Evolutionary conservation across 345 rosid genomes (phyloP), one percentile per base, ranked within the genome.

Genomic region (Corchorus capsularis): DNA sequence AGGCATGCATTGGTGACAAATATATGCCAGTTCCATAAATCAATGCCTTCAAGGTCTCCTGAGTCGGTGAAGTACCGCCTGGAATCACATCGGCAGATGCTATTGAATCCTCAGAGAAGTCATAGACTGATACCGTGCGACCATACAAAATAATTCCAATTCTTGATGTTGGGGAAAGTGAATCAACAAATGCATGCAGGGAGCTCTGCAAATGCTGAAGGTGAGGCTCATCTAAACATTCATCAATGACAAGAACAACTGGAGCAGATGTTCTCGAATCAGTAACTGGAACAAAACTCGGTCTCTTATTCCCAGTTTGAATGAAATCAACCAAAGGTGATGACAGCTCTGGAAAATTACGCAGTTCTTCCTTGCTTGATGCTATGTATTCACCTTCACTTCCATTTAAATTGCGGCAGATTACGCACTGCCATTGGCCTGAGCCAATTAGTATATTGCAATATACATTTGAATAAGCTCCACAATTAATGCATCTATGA

Each of bases 31-130:
- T 91, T 77, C 98, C 98, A 63, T 91, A 96, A 50, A 96, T 86
- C 87, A 96, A 85, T 60, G 91, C 84, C 81, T 91, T 93, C 91
- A 96, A 84, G 67, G 93, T 81, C 72, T 92, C 99, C 75, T 83
- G 55, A 50, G 85, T 80, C 4, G 96, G 97, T 60, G 94, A 89
- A 85, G 86, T 87, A 57, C 88, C 97, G 78, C 99, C 98, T 73
- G 96, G 90, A 80, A 96, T 93, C 79, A 92, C 99, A 84, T 96
- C 98, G 10, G 99, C 96, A 34, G 98, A 94, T 80, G 99, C 99
- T 57, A 92, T 79, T 16, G 91, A 91, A 69, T 90, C 94, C 88
- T 92, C 97, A 54, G 98, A 91, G 82, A 92, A 96, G 84, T 96
- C 99, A 78, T 87, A 94, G 75, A 96, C 85, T 6, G 99, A 96